Base-by-base conservation (phyloP, 1,139 yeast genomes). In the Torulaspora pretoriensis region DNA sequence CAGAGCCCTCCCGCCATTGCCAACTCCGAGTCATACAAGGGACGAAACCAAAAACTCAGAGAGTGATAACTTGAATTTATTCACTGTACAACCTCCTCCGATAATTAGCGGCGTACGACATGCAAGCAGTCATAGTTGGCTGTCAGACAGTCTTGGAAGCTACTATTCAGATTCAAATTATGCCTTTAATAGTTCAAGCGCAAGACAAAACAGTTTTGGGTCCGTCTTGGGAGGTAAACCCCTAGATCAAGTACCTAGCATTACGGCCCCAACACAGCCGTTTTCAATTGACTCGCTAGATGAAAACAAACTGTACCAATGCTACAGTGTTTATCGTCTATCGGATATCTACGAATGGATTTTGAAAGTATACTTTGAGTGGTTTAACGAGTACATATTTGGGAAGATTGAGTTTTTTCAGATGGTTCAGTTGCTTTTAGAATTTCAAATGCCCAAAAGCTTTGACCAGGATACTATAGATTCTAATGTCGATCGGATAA, bases 181-280 rank as follows among this genome's bases (percentile, higher is more conserved):
- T 40, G 60, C 66, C 1, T 62, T 63, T 43, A 63, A 62, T 43
- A 60, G 61, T 26, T 60, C 61, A 17, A 52, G 50, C 35, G 56
- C 56, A 2, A 48, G 64, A 33, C 61, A 57, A 19, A 60, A 60
- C 16, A 63, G 67, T 43, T 60, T 57, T 31, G 59, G 57, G 34
- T 62, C 67, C 1, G 43, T 63, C 3, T 40, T 55, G 10, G 67
- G 66, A 17, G 62, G 63, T 10, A 65, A 60, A 40, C 64, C 64
- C 3, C 59, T 78, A 16, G 82, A 82, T 0, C 74, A 76, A 0
- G 70, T 74, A 4, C 83, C 84, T 1, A 60, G 63, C 35, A 55
- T 69, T 10, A 78, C 76, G 28, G 65, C 79, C 12, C 86, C 86
- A 0, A 71, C 73, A 36, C 67, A 80, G 10, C 84, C 83, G 2